Evolutionary conservation across 495 filamentous ascomycete species (phyloP).

Genomic region (Hypoxylon cercidicola): DNA sequence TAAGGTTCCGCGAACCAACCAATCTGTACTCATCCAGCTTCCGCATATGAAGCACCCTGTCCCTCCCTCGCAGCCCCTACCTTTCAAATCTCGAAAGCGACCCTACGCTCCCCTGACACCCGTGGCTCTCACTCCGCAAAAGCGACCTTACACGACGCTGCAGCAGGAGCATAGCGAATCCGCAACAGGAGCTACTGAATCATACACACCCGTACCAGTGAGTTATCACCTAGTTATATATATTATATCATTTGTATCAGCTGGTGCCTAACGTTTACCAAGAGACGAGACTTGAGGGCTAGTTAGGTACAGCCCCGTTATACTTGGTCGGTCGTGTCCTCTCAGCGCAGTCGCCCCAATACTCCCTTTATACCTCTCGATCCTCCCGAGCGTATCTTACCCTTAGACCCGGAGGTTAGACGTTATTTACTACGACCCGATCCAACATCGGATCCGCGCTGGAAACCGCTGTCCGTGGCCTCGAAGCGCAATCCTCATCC

Average conservation of each 20-base stretch:
- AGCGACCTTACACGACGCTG: conserved; percentile 11
- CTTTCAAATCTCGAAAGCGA: neutral
- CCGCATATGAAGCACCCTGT: conserved; percentile 8
- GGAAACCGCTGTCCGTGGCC: neutral
- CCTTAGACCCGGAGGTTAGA: conserved; percentile 6
- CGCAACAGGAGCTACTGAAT: no score
- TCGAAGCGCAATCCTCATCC: neutral
- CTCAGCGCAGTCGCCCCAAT: neutral
- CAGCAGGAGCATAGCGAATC: no score
- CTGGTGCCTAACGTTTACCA: conserved; percentile 5
- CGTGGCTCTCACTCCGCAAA: neutral
- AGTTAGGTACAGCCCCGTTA: conserved; percentile 27
- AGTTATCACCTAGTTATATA: conserved; percentile 1
- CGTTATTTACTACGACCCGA: conserved; percentile 2
- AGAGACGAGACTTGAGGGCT: conserved; percentile 16
- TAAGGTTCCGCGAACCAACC: conserved; percentile 8
- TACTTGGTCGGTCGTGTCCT: neutral
- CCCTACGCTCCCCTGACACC: neutral
- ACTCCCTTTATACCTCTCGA: conserved; percentile 2
- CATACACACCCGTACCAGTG: neutral
- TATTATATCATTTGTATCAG: neutral
- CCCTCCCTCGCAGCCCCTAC: conserved; percentile 1
- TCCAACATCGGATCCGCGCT: conserved; percentile 4
- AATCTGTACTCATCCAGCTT: conserved; percentile 30
- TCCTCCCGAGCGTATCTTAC: neutral